Percentiles rank a stretch among this genome's conserved stretches.
Evolutionary conservation across 257 asterid species (phyloP).

Genomic region (Solanum virginianum): DNA sequence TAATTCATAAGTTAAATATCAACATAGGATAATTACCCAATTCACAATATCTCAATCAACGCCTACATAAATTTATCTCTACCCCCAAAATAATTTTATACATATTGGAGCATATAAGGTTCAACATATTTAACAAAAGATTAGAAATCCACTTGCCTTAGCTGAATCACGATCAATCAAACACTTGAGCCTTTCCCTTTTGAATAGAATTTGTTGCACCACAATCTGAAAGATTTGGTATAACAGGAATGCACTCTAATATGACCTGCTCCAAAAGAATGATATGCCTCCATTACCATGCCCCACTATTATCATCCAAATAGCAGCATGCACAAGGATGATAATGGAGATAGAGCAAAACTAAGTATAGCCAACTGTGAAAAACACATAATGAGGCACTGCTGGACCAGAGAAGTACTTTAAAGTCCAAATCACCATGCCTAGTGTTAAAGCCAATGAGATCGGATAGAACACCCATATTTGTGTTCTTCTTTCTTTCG

Average conservation of each 20-base stretch:
- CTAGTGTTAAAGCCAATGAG: slow-evolving; percentile 89
- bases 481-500: not conserved
- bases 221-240: too few relatives aligned
- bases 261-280: slow-evolving; percentile 98
- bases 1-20: too few relatives aligned
- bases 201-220: too few relatives aligned
- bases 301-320: slow-evolving; percentile 88
- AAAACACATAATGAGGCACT: slow-evolving; percentile 78
- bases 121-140: too few relatives aligned
- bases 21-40: too few relatives aligned
- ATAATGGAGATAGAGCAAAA: slow-evolving; percentile 90
- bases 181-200: too few relatives aligned
- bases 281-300: slow-evolving; percentile 80
- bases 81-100: too few relatives aligned
- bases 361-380: slow-evolving; percentile 98
- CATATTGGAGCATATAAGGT: too few relatives aligned
- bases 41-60: too few relatives aligned
- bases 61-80: too few relatives aligned
- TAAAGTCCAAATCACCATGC: slow-evolving; percentile 75
- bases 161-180: too few relatives aligned
- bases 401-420: slow-evolving; percentile 90
- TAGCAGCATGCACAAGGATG: slow-evolving; percentile 95
- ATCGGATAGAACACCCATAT: slow-evolving; percentile 99
- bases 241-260: slow-evolving; percentile 97
- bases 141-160: too few relatives aligned